A percentile compares a stretch with the other conserved stretches of the same genome.
These are phyloP conservation scores for Xylaria palmicola DNA, from an alignment of 495 filamentous ascomycete species.

Conservation along the genomic window DNA sequence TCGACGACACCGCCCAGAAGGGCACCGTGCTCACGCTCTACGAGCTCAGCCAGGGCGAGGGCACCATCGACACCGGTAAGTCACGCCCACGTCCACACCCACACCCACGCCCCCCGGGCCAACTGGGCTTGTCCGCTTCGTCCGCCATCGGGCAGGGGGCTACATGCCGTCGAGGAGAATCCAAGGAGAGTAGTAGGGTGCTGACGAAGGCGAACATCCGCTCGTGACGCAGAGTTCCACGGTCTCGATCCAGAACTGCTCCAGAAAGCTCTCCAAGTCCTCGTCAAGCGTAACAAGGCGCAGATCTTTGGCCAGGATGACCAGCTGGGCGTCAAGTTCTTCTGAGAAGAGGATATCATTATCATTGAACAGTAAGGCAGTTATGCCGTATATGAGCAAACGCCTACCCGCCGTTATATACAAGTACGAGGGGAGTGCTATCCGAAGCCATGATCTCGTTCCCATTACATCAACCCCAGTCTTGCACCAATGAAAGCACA, in stretches of 20 bases:
- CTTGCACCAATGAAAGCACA: conserved; percentile 4
- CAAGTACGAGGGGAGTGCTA: conserved; percentile 1
- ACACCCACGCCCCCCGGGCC: too few relatives aligned
- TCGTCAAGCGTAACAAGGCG: conserved; percentile 87
- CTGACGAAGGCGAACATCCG: conserved; percentile 7
- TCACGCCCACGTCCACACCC: background rate
- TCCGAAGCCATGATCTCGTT: conserved; percentile 3
- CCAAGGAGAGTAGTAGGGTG: background rate
- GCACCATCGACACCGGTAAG: conserved; percentile 39
- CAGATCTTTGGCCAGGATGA: conserved; percentile 91
- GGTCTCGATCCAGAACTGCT: conserved; percentile 82
- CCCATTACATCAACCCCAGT: conserved; percentile 7
- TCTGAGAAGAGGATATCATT: conserved; percentile 47
- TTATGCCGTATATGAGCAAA: conserved; percentile 1
- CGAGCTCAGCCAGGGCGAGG: conserved; percentile 48
- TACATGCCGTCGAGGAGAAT: background rate
- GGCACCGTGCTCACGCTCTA: conserved; percentile 50
- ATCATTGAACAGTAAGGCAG: conserved; percentile 7
- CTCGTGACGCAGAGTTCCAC: conserved; percentile 65
- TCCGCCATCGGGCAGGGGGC: too few relatives aligned
- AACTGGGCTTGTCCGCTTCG: too few relatives aligned
- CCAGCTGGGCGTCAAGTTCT: conserved; percentile 91
- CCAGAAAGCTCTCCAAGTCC: conserved; percentile 68
- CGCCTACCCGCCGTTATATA: conserved; percentile 6
- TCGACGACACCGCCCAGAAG: conserved; percentile 48